Evolutionary conservation across 2,329 filamentous ascomycete genomes (phyloP).

Genomic region (Xylariaceae sp.): DNA sequence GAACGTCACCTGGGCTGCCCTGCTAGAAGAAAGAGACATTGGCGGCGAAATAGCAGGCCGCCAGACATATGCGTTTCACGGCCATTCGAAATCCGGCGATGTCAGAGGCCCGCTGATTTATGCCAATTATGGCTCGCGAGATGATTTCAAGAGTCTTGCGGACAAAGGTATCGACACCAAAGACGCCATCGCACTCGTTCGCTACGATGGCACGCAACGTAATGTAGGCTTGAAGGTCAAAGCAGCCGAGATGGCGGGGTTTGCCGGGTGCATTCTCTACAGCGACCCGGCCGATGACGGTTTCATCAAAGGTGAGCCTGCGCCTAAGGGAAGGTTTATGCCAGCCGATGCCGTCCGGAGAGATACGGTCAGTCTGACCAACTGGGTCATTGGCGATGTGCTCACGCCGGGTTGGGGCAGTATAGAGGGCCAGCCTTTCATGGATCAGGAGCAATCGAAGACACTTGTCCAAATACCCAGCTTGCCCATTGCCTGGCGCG

Average conservation of each 20-base stretch:
- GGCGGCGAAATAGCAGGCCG: conserved; percentile 57
- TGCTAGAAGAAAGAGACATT: conserved; percentile 73
- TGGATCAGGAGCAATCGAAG: conserved; percentile 62
- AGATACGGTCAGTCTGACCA: conserved; percentile 73
- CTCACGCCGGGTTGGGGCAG: conserved; percentile 83
- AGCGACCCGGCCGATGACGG: conserved; percentile 85
- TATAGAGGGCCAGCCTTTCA: conserved; percentile 56
- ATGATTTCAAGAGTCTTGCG: conserved; percentile 71
- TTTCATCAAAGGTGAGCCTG: conserved; percentile 64
- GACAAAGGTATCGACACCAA: conserved; percentile 67
- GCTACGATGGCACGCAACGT: conserved; percentile 68
- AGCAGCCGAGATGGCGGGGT: conserved; percentile 80
- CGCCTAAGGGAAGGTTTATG: conserved; percentile 73
- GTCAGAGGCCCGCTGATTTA: conserved; percentile 84
- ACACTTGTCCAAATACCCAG: conserved; percentile 82
- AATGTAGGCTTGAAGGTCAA: conserved; percentile 80
- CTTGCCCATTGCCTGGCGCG: conserved; percentile 81
- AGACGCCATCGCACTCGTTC: conserved; percentile 78
- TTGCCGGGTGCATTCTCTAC: conserved; percentile 84
- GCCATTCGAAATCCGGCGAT: conserved; percentile 79
- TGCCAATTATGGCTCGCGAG: conserved; percentile 81
- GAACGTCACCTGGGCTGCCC: conserved; percentile 67
- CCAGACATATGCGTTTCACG: conserved; percentile 79
- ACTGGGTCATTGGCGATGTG: conserved; percentile 83
- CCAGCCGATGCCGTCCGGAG: conserved; percentile 77